phyloP scores from a whole-genome alignment of 805 yeast genomes.

The Schwanniomyces sp. region DNA sequence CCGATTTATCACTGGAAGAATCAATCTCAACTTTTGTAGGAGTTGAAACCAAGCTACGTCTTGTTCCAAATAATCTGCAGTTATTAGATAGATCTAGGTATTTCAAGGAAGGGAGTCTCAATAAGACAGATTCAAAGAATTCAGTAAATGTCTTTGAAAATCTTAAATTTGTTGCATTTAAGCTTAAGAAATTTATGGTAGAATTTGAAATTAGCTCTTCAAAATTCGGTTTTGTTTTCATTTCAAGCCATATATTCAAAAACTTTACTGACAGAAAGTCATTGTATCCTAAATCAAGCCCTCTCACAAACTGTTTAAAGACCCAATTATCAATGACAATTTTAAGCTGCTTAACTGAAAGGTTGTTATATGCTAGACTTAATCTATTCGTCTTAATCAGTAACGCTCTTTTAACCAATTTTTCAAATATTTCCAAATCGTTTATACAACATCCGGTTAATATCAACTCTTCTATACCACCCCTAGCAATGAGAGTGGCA shows the following conservation, averaged over 20 bases:
- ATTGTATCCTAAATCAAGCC: conserved; percentile 84
- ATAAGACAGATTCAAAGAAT: conserved; percentile 49
- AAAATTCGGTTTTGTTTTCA: conserved; percentile 17
- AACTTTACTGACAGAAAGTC: conserved; percentile 48
- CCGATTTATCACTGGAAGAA: neutral
- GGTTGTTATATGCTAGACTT: conserved; percentile 76
- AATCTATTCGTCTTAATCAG: conserved; percentile 55
- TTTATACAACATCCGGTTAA: conserved; percentile 73
- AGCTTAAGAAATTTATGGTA: conserved; percentile 48
- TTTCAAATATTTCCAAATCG: conserved; percentile 54
- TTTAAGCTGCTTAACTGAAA: conserved; percentile 58
- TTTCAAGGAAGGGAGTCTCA: conserved; percentile 57
- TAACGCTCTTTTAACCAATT: conserved; percentile 57
- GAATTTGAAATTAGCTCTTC: conserved; percentile 18
- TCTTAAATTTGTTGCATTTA: conserved; percentile 61
- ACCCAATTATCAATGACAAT: conserved; percentile 60
- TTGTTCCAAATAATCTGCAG: conserved; percentile 61
- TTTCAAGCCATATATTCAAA: conserved; percentile 39
- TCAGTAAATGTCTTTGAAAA: conserved; percentile 49
- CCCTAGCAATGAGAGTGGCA: conserved; percentile 65
- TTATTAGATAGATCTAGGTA: conserved; percentile 78
- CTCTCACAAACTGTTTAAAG: conserved; percentile 47
- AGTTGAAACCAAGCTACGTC: neutral
- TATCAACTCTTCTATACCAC: conserved; percentile 77
- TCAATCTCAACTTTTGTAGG: neutral